A percentile compares a stretch with the other conserved stretches of the same genome.
Conservation (phyloP, 2,329 filamentous ascomycete species). For the Talaromyces verruculosus region DNA sequence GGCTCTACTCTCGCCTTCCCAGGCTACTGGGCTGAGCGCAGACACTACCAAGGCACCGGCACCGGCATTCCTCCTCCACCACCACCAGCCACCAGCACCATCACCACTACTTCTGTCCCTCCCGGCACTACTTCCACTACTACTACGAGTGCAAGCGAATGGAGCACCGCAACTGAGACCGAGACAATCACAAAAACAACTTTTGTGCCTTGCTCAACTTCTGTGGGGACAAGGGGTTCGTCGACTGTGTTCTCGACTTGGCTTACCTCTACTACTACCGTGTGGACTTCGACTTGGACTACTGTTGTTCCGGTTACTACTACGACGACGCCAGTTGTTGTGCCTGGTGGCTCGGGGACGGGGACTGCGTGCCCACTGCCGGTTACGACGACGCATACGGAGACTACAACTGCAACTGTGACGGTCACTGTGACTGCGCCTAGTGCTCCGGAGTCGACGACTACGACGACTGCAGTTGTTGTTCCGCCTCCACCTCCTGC, state of each 20-base stretch:
- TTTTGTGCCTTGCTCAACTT: slow-evolving; percentile 18
- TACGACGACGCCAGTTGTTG: background rate
- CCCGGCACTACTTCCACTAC: background rate
- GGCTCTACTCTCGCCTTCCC: slow-evolving; percentile 19
- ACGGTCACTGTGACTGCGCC: background rate
- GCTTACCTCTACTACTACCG: slow-evolving; percentile 13
- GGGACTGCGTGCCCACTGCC: slow-evolving; percentile 10
- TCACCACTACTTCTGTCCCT: slow-evolving; percentile 6
- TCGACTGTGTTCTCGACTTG: slow-evolving; percentile 20
- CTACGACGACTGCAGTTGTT: background rate
- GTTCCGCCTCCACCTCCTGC: background rate
- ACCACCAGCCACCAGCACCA: background rate
- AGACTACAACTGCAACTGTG: slow-evolving; percentile 9
- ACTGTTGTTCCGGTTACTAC: slow-evolving; percentile 8
- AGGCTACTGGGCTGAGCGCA: slow-evolving; percentile 14
- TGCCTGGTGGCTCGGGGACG: background rate
- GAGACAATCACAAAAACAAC: slow-evolving; percentile 14
- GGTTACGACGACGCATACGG: slow-evolving; percentile 13
- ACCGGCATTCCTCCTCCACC: background rate
- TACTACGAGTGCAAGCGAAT: background rate
- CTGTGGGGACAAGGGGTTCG: slow-evolving; percentile 13
- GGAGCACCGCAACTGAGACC: slow-evolving; percentile 8
- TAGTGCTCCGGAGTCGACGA: background rate
- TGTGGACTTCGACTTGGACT: slow-evolving; percentile 9
- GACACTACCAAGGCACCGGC: slow-evolving; percentile 5